Base-by-base conservation (phyloP, 169 alveolate species). In the Plasmodium gonderi region DNA sequence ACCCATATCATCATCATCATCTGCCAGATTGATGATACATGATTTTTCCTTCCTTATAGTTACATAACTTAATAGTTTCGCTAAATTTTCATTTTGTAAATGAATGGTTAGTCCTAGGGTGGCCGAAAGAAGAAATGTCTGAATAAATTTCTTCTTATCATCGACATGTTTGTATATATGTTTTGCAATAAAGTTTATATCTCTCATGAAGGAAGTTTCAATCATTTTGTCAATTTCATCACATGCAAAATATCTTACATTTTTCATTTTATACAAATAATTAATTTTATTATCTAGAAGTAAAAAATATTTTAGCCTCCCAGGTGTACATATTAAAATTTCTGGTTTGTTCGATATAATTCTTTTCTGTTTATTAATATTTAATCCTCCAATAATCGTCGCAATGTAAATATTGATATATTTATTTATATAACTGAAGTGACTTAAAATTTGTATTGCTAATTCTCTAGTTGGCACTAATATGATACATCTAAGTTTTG, bases 381-480 rank as follows among this genome's bases (percentile, higher is more conserved):
- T 51, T 79, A 85, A 26, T n/a, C 68, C 91, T 78, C 94, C 94
- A 29, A 90, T 90, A 68, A 38, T 64, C 64, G 92, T 44, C 77
- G 77, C 36, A 91, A 95, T 44, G 92, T 93, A 38, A 77, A 83
- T 44, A 31, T 75, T 36, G 92, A 75, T 68, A 77, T 67, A 44
- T 72, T 47, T 94, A 17, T 95, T 64, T 36, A 95, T 45, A 33
- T 12, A 69, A 9, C 44, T 78, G 20, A 85, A 72, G 29, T 94
- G 92, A 6, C 89, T 83, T 49, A 49, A 23, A 20, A 96, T 96
- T 77, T 96, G 97, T 26, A 79, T 45, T 9, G 97, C 97, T 49
- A 96, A 94, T 81, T 96, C 97, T 26, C 97, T 76, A 0, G 97
- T 96, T 47, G 97, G 97, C 4, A 93, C 97, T 67, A 96, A 31